phyloP scores from a whole-genome alignment of 805 yeast species.

The Millerozyma acaciae region DNA sequence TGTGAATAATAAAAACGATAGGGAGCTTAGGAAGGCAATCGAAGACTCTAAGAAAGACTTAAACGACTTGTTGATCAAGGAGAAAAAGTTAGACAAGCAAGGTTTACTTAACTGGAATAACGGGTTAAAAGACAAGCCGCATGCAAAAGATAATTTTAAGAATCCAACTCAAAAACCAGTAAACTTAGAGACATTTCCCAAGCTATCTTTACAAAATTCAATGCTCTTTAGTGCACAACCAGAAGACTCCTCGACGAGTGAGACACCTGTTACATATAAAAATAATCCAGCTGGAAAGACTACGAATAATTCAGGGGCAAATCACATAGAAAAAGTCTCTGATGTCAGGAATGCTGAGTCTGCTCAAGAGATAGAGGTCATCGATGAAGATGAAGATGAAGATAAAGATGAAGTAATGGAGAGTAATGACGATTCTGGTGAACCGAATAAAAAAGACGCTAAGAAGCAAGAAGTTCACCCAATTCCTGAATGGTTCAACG shows the following conservation, averaged over 20 bases:
- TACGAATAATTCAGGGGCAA: not conserved
- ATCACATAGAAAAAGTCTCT: too few species aligned
- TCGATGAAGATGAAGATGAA: not conserved
- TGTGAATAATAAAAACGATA: conserved; percentile 10
- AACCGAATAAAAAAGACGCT: conserved; percentile 6
- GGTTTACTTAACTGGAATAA: conserved; percentile 4
- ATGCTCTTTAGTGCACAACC: too few species aligned
- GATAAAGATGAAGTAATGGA: conserved; percentile 4
- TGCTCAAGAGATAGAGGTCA: not conserved
- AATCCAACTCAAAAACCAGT: too few species aligned
- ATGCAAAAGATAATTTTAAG: too few species aligned
- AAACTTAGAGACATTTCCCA: too few species aligned
- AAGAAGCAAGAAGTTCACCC: conserved; percentile 9
- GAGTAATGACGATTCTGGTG: conserved; percentile 8
- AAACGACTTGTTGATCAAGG: conserved; percentile 21
- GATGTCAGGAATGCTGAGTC: conserved; percentile 3
- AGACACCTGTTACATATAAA: too few species aligned
- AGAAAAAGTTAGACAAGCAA: conserved; percentile 11
- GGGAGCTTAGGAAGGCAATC: conserved; percentile 45
- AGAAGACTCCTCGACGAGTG: too few species aligned
- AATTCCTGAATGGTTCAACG: conserved; percentile 33
- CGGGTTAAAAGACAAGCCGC: too few species aligned
- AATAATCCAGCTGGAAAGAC: not conserved
- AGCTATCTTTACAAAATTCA: too few species aligned
- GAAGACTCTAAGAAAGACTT: conserved; percentile 45